Conservation (phyloP, 148 eudicot species). For the Cornus kousa region DNA sequence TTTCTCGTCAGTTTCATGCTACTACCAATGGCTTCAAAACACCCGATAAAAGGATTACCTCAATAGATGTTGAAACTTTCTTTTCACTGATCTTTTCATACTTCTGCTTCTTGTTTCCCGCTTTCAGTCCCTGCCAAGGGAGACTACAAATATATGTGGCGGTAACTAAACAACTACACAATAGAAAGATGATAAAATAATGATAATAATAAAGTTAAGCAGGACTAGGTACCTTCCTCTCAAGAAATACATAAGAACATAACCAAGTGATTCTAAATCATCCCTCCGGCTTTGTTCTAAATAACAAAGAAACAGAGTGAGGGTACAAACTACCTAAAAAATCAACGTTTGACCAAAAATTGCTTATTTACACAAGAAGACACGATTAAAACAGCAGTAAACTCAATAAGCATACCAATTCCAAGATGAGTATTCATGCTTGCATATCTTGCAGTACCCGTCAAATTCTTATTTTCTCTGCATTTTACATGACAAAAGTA, state of each 20-base stretch:
- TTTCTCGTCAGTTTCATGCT: slow-evolving; percentile 9
- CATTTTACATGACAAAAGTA: slow-evolving; percentile 9
- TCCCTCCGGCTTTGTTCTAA: slow-evolving; percentile 89
- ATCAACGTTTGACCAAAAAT: not conserved
- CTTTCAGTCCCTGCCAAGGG: slow-evolving; percentile 95
- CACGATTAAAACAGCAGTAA: not conserved
- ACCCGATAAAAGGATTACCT: slow-evolving; percentile 36
- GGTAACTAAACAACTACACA: slow-evolving; percentile 17
- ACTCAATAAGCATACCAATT: slow-evolving; percentile 48
- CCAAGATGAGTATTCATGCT: slow-evolving; percentile 90
- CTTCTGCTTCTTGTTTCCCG: slow-evolving; percentile 85
- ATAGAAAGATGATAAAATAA: not conserved
- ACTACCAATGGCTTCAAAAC: slow-evolving; percentile 1
- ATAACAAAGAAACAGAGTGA: slow-evolving; percentile 9
- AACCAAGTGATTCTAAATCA: slow-evolving; percentile 88
- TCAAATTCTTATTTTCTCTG: slow-evolving; percentile 88
- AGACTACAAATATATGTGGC: slow-evolving; percentile 49
- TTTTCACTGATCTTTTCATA: slow-evolving; percentile 89
- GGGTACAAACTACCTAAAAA: slow-evolving; percentile 14
- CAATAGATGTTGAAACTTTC: slow-evolving; percentile 82
- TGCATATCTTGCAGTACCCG: slow-evolving; percentile 88
- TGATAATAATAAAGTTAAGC: not conserved
- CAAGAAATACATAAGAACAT: slow-evolving; percentile 82
- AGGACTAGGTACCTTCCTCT: slow-evolving; percentile 61
- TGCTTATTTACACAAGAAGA: not conserved